Conservation (phyloP, 176 grass and related monocot species). For the Areca catechu region DNA sequence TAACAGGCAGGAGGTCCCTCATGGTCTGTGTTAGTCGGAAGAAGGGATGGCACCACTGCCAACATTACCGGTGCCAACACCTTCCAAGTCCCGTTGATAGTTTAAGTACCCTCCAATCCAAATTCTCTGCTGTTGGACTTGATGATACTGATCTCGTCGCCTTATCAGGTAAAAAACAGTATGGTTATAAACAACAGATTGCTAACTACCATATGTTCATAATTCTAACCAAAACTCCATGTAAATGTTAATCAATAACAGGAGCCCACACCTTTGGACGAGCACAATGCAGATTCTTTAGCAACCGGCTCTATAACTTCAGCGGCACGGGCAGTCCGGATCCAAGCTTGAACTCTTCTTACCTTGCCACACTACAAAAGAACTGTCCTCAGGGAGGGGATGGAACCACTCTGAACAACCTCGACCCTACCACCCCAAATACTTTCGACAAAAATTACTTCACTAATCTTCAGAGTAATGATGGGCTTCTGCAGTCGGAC, state of each 20-base stretch:
- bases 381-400: slow-evolving; percentile 26
- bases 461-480: slow-evolving; percentile 28
- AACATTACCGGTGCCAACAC: slow-evolving; percentile 10
- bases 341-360: slow-evolving; percentile 22
- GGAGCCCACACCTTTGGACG: slow-evolving; percentile 62
- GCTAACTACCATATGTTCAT: neutral
- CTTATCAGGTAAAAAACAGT: slow-evolving; percentile 31
- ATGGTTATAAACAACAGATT: neutral
- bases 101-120: slow-evolving; percentile 1
- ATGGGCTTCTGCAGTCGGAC: slow-evolving; percentile 40
- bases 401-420: neutral
- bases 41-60: slow-evolving; percentile 33
- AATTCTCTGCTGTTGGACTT: slow-evolving; percentile 33
- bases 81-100: slow-evolving; percentile 25
- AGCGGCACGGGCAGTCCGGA: slow-evolving; percentile 27
- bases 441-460: slow-evolving; percentile 63
- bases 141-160: slow-evolving; percentile 41
- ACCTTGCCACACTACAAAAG: slow-evolving; percentile 16
- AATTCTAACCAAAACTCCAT: neutral
- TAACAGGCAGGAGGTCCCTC: slow-evolving; percentile 49
- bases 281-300: slow-evolving; percentile 34
- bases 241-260: neutral
- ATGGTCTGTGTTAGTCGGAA: slow-evolving; percentile 42
- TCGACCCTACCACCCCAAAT: slow-evolving; percentile 42
- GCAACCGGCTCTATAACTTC: slow-evolving; percentile 50